phyloP scores from a whole-genome alignment of 441 rosid species.

The Euphorbia schlechtendalii region DNA sequence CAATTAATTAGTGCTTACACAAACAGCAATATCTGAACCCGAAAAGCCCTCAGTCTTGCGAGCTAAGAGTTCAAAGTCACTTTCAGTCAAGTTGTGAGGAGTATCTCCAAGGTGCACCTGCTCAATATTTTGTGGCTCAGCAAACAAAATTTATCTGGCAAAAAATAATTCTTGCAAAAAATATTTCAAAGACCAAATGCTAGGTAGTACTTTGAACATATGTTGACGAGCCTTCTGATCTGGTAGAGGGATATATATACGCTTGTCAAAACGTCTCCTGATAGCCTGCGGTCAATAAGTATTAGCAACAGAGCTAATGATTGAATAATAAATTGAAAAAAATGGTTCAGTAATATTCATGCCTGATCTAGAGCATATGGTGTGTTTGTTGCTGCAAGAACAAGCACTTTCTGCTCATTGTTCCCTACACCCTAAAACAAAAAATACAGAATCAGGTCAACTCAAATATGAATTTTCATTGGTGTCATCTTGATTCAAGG shows the following conservation, averaged over 20 bases:
- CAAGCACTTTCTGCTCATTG: constrained; percentile 92
- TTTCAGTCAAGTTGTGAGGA: constrained; percentile 85
- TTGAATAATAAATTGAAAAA: constrained; percentile 17
- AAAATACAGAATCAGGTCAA: constrained; percentile 12
- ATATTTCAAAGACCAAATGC: constrained; percentile 4
- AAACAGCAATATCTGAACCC: constrained; percentile 95
- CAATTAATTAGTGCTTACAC: constrained; percentile 57
- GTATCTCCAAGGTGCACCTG: constrained; percentile 99
- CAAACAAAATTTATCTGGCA: neutral
- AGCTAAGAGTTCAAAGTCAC: constrained; percentile 87
- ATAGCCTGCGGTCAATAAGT: constrained; percentile 65
- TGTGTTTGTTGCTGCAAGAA: constrained; percentile 97
- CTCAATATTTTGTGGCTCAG: constrained; percentile 16
- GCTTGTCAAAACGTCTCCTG: constrained; percentile 97
- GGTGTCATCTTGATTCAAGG: neutral
- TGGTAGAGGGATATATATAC: constrained; percentile 97
- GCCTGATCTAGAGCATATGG: constrained; percentile 99
- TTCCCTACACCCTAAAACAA: constrained; percentile 82
- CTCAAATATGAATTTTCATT: neutral
- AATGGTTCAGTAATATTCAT: constrained; percentile 8
- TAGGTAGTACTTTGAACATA: constrained; percentile 75
- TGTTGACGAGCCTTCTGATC: constrained; percentile 92
- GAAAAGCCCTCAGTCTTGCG: constrained; percentile 87
- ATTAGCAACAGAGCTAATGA: constrained; percentile 24
- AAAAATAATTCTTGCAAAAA: constrained; percentile 6